phyloP scores from a whole-genome alignment of 805 yeast genomes.

The Lipomyces spencermartinsiae region DNA sequence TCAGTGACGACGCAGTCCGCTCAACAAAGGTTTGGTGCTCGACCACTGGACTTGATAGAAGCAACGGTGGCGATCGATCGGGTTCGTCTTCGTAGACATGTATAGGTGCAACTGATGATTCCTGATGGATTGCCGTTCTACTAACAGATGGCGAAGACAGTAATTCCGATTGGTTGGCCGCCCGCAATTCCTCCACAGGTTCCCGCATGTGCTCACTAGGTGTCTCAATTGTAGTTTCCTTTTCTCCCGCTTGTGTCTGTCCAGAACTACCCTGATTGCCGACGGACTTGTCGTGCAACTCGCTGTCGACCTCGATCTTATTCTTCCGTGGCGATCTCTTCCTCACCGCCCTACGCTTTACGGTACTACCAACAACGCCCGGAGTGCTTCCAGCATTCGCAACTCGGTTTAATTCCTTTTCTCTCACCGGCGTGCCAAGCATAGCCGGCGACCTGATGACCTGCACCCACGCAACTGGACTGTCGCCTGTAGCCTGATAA shows the following conservation, averaged over 20 bases:
- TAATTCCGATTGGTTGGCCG: not conserved
- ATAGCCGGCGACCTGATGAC: not conserved
- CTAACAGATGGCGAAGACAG: not conserved
- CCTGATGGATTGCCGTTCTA: not conserved
- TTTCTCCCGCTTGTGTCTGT: not conserved
- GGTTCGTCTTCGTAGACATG: not conserved
- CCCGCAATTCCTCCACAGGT: not conserved
- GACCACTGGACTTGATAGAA: not conserved
- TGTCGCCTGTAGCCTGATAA: not conserved
- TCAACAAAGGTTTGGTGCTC: not conserved
- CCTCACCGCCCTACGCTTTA: constrained; percentile 1
- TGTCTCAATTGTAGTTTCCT: not conserved
- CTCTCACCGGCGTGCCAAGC: not conserved
- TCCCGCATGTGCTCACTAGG: not conserved
- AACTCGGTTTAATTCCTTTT: not conserved
- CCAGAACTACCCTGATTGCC: not conserved
- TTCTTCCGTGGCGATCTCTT: constrained; percentile 5
- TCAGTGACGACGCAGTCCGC: not conserved
- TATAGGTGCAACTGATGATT: not conserved
- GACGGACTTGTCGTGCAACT: not conserved
- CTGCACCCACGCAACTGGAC: constrained; percentile 2
- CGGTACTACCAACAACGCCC: not conserved
- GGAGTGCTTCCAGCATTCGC: constrained; percentile 6
- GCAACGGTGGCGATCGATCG: not conserved
- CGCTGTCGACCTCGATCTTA: not conserved